Evolutionary conservation across 164 flowering plant genomes (phyloP), one percentile per base, ranked within the genome.

Genomic region (Umbellularia californica): DNA sequence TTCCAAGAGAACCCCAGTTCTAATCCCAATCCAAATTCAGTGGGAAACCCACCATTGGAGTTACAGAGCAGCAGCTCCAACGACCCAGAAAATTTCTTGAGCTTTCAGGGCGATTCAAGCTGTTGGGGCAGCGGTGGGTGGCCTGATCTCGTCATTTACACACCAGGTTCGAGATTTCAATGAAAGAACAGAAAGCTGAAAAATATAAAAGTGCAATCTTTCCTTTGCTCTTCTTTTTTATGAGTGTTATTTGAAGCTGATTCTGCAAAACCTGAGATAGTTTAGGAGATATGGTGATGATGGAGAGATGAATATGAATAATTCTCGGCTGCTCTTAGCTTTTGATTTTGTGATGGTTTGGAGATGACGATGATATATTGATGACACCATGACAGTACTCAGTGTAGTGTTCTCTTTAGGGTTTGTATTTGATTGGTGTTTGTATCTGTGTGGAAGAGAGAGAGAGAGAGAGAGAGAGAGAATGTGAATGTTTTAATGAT

Each of bases 61-160:
- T 20, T 52, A 25, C 71, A 69, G 55, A 69, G 51, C 25, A n/a
- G 25, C 13, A 69, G 51, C 25, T 9, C 55, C 13, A 47, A 69
- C 71, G 47, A 69, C 71, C 71, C 71, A 15, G 71, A 85, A 55
- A 80, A 22, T 51, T 83, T 80, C 50, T 41, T 81, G 78, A 84
- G 84, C 7, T 47, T 85, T 35, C 84, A 82, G 51, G 81, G 52
- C 63, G 82, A 84, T 66, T 73, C 73, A 13, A 79, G 78, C 67
- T 81, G 87, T 64, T 85, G 90, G 87, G 81, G 82, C 15, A 81
- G 64, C 58, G 76, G 82, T 77, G 91, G 86, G 15, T 88, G 93
- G 92, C 92, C 93, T 82, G 93, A 88, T 85, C 92, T 88, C 72
- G 83, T 92, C 58, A 91, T 91, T 75, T 83, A 84, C 84, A 87